phyloP scores from a whole-genome alignment of 345 rosid genomes.

The Salix brachista region DNA sequence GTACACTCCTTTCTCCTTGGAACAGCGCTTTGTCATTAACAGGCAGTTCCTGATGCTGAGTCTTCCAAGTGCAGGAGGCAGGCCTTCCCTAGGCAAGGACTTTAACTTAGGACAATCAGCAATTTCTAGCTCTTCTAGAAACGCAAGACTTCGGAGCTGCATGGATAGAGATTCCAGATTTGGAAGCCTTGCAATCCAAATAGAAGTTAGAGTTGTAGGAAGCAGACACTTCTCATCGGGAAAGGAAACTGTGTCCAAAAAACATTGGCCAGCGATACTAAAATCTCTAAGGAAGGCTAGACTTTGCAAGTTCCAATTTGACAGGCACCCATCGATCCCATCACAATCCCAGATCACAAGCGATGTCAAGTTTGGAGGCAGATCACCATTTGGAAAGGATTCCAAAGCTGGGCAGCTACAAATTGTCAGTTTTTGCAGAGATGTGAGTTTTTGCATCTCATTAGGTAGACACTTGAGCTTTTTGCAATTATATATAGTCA shows the following conservation, averaged over 20 bases:
- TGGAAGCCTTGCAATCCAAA: not conserved
- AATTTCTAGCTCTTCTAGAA: constrained; percentile 16
- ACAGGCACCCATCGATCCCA: not conserved
- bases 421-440: constrained; percentile 9
- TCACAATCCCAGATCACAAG: constrained; percentile 13
- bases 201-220: not conserved
- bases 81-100: constrained; percentile 14
- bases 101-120: constrained; percentile 12
- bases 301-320: constrained; percentile 19
- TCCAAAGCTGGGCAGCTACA: constrained; percentile 5
- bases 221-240: not conserved
- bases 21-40: constrained; percentile 8
- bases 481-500: not conserved
- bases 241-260: not conserved
- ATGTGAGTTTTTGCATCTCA: constrained; percentile 5
- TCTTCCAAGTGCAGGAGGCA: constrained; percentile 17
- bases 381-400: constrained; percentile 13
- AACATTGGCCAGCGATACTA: constrained; percentile 8
- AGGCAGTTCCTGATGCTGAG: constrained; percentile 16
- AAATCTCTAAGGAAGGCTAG: constrained; percentile 19
- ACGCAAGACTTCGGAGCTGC: constrained; percentile 15
- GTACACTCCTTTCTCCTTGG: constrained; percentile 14
- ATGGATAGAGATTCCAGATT: constrained; percentile 1
- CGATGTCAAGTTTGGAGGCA: constrained; percentile 14
- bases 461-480: constrained; percentile 13